Conservation (phyloP, 23 red algal genomes). For the Gracilariopsis chorda region DNA sequence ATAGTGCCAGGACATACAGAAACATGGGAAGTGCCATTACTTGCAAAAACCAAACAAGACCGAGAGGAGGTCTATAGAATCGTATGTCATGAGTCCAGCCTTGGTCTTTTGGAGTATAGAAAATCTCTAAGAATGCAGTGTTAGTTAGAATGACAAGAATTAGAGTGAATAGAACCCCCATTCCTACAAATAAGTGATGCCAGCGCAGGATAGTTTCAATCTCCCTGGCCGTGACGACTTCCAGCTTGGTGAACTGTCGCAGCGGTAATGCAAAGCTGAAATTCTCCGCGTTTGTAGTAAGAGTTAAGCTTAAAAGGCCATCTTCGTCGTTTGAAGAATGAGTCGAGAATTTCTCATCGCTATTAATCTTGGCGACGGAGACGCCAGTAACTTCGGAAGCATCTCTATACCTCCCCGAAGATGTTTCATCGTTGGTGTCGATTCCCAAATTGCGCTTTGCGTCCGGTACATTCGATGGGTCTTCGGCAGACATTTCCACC, state of each 20-base stretch:
- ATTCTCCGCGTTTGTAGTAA: slow-evolving; percentile 51
- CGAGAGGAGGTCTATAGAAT: slow-evolving; percentile 28
- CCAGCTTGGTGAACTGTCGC: slow-evolving; percentile 76
- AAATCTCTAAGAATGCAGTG: slow-evolving; percentile 46
- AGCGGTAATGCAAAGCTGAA: slow-evolving; percentile 32
- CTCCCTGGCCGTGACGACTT: slow-evolving; percentile 69
- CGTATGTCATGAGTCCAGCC: slow-evolving; percentile 54
- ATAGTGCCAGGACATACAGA: slow-evolving; percentile 35
- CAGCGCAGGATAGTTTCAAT: slow-evolving; percentile 68
- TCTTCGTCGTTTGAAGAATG: slow-evolving; percentile 44
- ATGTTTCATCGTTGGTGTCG: neutral
- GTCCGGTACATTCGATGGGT: too few relatives aligned
- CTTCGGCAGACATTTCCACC: too few relatives aligned
- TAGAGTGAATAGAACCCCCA: slow-evolving; percentile 50
- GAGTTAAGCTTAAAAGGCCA: slow-evolving; percentile 9
- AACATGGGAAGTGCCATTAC: slow-evolving; percentile 50
- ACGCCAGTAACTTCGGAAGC: neutral
- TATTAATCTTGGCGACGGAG: neutral
- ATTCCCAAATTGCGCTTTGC: too few relatives aligned
- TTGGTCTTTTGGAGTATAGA: slow-evolving; percentile 45
- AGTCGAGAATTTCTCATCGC: slow-evolving; percentile 43
- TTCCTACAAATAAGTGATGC: slow-evolving; percentile 60
- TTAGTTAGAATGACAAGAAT: slow-evolving; percentile 62
- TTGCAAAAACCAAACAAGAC: slow-evolving; percentile 61
- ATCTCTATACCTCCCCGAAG: slow-evolving; percentile 1